Base-by-base conservation (phyloP, 352 stramenopile species). In the Pythium folliculosum region DNA sequence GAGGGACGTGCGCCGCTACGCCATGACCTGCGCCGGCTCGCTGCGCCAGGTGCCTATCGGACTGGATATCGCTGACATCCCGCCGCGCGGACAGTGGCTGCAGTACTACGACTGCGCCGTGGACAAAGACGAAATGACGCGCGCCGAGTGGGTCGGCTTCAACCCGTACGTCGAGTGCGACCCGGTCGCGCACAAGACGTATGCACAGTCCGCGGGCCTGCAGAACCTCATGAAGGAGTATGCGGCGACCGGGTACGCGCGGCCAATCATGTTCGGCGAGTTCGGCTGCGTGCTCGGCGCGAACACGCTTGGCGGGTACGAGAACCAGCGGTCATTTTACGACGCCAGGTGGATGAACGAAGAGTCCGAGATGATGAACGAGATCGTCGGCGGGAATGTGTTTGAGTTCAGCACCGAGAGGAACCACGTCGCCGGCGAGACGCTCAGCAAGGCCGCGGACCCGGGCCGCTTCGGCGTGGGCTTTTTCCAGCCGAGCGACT, bases 21-120 rank as follows among this genome's bases (percentile, higher is more conserved):
- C 73, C 1, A 63, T 68, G 8, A 73, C 67, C 57, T 90, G 82
- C 35, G 62, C 71, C 14, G 54, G 56, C 8, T 71, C 54, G 13
- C 44, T 92, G 19, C 77, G 84, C 3, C 61, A 81, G 51, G 78
- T 92, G 23, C 84, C 84, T 6, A 88, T 92, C 35, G 84, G 84
- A 13, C 64, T 92, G 0, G 82, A 90, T 37, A 85, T 89, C 60
- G 84, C 84, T 13, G 84, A 92, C 57, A 87, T 80, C 35, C 75
- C 71, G 21, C 84, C 80, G 12, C 74, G 84, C 23, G 68, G 60
- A 7, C 76, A 84, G 55, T 89, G 82, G 82, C 45, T 91, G 3
- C 63, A 78, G 65, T 92, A 92, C 65, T 92, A 87, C 65, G 81
- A 92, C 70, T 92, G 84, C 56, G 47, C 22, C 14, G 50, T 48